Evolutionary conservation across 2,329 filamentous ascomycete species (phyloP).

Genomic region (Parastagonospora nodorum): DNA sequence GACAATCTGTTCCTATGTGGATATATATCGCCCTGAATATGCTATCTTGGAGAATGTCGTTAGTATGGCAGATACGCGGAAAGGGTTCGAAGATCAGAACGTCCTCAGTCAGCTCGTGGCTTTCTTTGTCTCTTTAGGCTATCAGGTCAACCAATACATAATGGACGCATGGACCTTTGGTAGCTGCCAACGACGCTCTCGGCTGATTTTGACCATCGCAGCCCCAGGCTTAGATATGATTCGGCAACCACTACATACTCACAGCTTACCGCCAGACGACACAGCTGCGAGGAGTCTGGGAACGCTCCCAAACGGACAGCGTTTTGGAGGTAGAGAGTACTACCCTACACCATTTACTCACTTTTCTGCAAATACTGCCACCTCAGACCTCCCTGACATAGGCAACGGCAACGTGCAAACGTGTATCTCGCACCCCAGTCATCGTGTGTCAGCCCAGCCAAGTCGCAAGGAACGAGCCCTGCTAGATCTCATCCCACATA

Average conservation of each 20-base stretch:
- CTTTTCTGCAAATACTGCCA: slow-evolving; percentile 59
- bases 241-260: slow-evolving; percentile 62
- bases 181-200: slow-evolving; percentile 66
- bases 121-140: slow-evolving; percentile 74
- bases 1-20: slow-evolving; percentile 74
- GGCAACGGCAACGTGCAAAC: slow-evolving; percentile 65
- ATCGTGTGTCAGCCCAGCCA: slow-evolving; percentile 53
- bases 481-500: slow-evolving; percentile 63
- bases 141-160: slow-evolving; percentile 71
- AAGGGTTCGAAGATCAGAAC: slow-evolving; percentile 59
- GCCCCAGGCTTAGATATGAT: slow-evolving; percentile 68
- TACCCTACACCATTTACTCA: slow-evolving; percentile 65
- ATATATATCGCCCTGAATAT: slow-evolving; percentile 76
- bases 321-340: slow-evolving; percentile 62
- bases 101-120: slow-evolving; percentile 76
- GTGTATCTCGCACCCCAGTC: slow-evolving; percentile 71
- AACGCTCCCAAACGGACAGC: slow-evolving; percentile 32
- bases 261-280: slow-evolving; percentile 59
- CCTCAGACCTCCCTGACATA: slow-evolving; percentile 65
- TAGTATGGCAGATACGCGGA: slow-evolving; percentile 62
- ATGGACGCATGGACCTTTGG: slow-evolving; percentile 73
- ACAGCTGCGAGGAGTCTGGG: slow-evolving; percentile 56
- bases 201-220: slow-evolving; percentile 74
- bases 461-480: slow-evolving; percentile 48
- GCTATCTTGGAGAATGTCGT: slow-evolving; percentile 79